A percentile compares a stretch with the other conserved stretches of the same genome.
These are phyloP conservation scores for Prinsepia uniflora DNA, from an alignment of 306 rosid genomes.

Conservation along the genomic window DNA sequence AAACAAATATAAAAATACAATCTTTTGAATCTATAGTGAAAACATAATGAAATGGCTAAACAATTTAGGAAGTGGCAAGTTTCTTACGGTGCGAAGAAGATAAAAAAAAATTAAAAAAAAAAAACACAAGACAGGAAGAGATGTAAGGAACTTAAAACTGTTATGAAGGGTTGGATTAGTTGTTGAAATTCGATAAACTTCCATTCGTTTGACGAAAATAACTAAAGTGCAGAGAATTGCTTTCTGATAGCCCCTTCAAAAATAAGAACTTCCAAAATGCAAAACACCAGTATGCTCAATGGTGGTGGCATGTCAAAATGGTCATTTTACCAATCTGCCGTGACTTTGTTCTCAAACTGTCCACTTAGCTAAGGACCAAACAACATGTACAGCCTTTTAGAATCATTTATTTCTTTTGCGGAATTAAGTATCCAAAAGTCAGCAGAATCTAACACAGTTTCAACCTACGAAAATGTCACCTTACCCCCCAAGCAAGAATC, in stretches of 20 bases:
- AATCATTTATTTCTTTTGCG: conserved; percentile 35
- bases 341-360: conserved; percentile 4
- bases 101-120: too few relatives aligned
- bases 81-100: too few relatives aligned
- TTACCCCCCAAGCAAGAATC: conserved; percentile 5
- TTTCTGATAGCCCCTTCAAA: conserved; percentile 13
- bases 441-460: conserved; percentile 40
- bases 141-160: too few relatives aligned
- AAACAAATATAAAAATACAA: too few relatives aligned
- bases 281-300: conserved; percentile 10
- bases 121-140: too few relatives aligned
- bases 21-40: too few relatives aligned
- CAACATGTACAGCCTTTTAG: conserved; percentile 34
- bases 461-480: conserved; percentile 47
- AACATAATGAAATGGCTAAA: too few relatives aligned
- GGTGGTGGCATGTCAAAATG: conserved; percentile 15
- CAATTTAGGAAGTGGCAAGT: too few relatives aligned
- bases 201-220: background rate
- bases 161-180: background rate
- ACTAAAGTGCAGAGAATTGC: background rate
- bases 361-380: conserved; percentile 16
- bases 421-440: conserved; percentile 40
- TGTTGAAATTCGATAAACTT: background rate
- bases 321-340: conserved; percentile 1
- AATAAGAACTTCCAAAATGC: conserved; percentile 16